Percentiles rank a stretch among this genome's conserved stretches.
Conservation (phyloP, 208 protist species). For the Angomonas desouzai region DNA sequence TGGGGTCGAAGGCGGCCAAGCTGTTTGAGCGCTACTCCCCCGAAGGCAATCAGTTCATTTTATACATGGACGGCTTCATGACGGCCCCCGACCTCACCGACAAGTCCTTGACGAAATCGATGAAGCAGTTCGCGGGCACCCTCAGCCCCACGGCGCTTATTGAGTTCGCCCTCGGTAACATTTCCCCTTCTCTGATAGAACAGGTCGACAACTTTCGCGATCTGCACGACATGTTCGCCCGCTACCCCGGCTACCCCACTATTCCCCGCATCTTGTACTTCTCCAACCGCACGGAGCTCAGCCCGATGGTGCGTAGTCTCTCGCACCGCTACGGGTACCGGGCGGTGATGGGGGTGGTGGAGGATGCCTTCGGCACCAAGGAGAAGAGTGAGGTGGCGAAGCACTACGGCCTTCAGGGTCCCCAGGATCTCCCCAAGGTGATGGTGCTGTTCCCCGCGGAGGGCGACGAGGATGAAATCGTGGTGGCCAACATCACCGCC, state of each 20-base stretch:
- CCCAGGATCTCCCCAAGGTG: constrained; percentile 3
- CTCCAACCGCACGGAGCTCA: constrained; percentile 16
- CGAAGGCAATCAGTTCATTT: not conserved
- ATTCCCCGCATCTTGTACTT: constrained; percentile 51
- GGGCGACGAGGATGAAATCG: not conserved
- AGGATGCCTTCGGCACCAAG: constrained; percentile 19
- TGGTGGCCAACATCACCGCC: not conserved
- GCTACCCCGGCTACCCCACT: constrained; percentile 23
- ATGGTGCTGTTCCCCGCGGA: constrained; percentile 6
- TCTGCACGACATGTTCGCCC: constrained; percentile 22
- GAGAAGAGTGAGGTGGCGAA: not conserved
- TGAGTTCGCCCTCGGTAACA: constrained; percentile 26
- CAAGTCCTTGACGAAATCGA: constrained; percentile 20
- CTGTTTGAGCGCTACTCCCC: not conserved
- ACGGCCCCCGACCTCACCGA: constrained; percentile 1
- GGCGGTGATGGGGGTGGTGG: constrained; percentile 43
- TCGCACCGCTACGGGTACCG: constrained; percentile 27
- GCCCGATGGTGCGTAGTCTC: constrained; percentile 21
- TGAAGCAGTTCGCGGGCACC: constrained; percentile 17
- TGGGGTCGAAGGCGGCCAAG: not conserved
- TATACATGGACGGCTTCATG: not conserved
- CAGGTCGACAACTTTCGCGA: constrained; percentile 34
- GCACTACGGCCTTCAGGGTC: constrained; percentile 5
- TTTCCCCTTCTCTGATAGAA: constrained; percentile 23
- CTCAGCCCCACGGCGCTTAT: constrained; percentile 17